Base-by-base conservation (phyloP, 2,329 filamentous ascomycete genomes). In the Aspergillus awamori region DNA sequence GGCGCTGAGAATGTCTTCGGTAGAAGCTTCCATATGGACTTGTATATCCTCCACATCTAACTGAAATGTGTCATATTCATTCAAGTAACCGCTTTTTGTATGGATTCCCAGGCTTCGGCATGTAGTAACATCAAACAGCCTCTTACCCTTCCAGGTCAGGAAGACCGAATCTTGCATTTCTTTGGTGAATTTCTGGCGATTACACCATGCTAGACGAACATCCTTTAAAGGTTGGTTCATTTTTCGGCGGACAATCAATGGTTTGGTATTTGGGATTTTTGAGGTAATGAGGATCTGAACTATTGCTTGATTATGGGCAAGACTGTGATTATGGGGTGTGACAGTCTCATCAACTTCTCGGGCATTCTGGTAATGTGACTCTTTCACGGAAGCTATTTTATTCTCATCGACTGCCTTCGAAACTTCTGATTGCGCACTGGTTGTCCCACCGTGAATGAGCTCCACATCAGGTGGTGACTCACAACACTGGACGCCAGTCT, bases 11-110 rank as follows among this genome's bases (percentile, higher is more conserved):
- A 75, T 54, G 10, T 89, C 86, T 7, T 86, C 81, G 0, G 90
- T 94, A 84, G 91, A 92, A 6, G 89, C 90, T 74, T 93, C 88
- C 64, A 96, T 83, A 66, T 89, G 84, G n/a, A 96, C 83, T 57
- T 84, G 84, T 7, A 81, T 77, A 11, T 82, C 81, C 24, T 83
- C 82, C 26, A 84, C 82, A 3, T 81, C 75, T 57, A 72, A 66
- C 20, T 84, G 83, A 1, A 84, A 82, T 22, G 81, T 80, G 5
- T 82, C 75, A 22, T 71, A 68, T 67, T 57, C 72, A 71, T 43
- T 77, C 74, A 58, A 76, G n/a, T 24, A 77, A 30, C 76, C 70
- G 2, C 70, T 67, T 57, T 82, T 79, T 3, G 82, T 69, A 28
- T 79, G 77, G 49, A 95, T 83, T 6, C 88, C 87, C 6, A 96